Evolutionary conservation across 495 filamentous ascomycete species (phyloP).

Genomic region (Trichocladium antarcticum): DNA sequence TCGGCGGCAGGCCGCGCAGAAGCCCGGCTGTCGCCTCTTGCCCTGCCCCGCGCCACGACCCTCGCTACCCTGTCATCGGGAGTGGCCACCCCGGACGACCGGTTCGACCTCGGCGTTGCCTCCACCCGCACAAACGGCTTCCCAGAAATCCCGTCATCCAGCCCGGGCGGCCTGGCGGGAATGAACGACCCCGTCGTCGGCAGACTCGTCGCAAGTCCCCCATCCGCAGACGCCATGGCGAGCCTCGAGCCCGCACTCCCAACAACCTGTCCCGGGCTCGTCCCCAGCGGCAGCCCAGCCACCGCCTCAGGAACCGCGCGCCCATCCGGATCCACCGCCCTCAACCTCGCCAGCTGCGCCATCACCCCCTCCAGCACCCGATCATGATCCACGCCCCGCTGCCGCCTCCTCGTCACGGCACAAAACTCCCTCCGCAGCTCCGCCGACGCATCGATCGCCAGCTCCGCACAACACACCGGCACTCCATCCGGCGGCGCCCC

Average conservation of each 20-base stretch:
- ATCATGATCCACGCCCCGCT: constrained; percentile 30
- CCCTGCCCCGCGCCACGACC: neutral
- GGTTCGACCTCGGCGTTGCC: constrained; percentile 9
- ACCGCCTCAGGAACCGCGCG: neutral
- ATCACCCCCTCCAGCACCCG: constrained; percentile 34
- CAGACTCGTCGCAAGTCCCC: neutral
- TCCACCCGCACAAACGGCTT: constrained; percentile 37
- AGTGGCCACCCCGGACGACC: constrained; percentile 9
- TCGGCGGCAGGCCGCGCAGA: neutral
- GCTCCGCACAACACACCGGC: constrained; percentile 33
- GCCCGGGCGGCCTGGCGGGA: constrained; percentile 21
- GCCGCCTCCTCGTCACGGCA: constrained; percentile 29
- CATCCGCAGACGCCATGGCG: constrained; percentile 1
- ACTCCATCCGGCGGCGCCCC: neutral
- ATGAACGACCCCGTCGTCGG: constrained; percentile 7
- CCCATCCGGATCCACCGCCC: constrained; percentile 5
- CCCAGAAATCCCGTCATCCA: constrained; percentile 38
- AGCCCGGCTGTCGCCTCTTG: constrained; percentile 12
- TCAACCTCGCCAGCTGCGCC: constrained; percentile 24
- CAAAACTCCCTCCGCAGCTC: constrained; percentile 38
- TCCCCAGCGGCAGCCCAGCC: constrained; percentile 6
- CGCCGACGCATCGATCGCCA: constrained; percentile 33
- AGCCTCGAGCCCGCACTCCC: constrained; percentile 5
- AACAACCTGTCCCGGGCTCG: constrained; percentile 9
- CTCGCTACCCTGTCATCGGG: constrained; percentile 14